Conservation (phyloP, 1,284 basidiomycete species). For the Pseudozyma thailandica region DNA sequence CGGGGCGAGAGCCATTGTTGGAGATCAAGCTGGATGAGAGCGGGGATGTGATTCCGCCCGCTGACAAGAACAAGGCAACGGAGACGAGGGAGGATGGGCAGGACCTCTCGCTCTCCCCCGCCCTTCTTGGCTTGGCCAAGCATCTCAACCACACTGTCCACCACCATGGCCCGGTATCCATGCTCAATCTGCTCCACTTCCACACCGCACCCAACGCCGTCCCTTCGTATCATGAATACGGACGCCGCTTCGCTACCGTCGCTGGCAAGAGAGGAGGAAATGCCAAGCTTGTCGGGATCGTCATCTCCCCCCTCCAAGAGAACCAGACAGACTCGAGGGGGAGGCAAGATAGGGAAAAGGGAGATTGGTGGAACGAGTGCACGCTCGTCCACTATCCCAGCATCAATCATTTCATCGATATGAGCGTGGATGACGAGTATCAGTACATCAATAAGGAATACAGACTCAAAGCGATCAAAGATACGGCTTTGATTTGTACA, state of each 20-base stretch:
- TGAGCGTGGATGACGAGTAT: slow-evolving; percentile 50
- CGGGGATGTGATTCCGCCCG: slow-evolving; percentile 20
- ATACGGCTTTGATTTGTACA: slow-evolving; percentile 49
- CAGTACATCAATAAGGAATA: slow-evolving; percentile 47
- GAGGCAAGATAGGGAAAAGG: slow-evolving; percentile 8
- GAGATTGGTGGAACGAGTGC: slow-evolving; percentile 51
- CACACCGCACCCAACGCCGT: slow-evolving; percentile 17
- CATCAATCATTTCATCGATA: slow-evolving; percentile 54
- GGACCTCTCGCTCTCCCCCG: slow-evolving; percentile 40
- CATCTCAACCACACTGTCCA: slow-evolving; percentile 19
- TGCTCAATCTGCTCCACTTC: slow-evolving; percentile 55
- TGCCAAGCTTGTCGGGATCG: slow-evolving; percentile 50
- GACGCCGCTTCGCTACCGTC: slow-evolving; percentile 37
- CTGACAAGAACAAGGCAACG: not conserved
- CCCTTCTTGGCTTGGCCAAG: slow-evolving; percentile 33
- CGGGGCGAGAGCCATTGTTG: slow-evolving; percentile 14
- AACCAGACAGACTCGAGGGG: slow-evolving; percentile 21
- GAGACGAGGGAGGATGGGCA: slow-evolving; percentile 25
- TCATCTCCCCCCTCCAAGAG: slow-evolving; percentile 27
- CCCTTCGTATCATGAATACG: slow-evolving; percentile 47
- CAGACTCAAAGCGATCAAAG: slow-evolving; percentile 37
- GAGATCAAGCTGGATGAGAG: slow-evolving; percentile 24
- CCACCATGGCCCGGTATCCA: slow-evolving; percentile 35
- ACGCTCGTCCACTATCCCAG: slow-evolving; percentile 48
- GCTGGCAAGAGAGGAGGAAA: slow-evolving; percentile 43